Evolutionary conservation across 306 rosid species (phyloP), one percentile per base, ranked within the genome.

Genomic region (Vigna reflexopilosa): DNA sequence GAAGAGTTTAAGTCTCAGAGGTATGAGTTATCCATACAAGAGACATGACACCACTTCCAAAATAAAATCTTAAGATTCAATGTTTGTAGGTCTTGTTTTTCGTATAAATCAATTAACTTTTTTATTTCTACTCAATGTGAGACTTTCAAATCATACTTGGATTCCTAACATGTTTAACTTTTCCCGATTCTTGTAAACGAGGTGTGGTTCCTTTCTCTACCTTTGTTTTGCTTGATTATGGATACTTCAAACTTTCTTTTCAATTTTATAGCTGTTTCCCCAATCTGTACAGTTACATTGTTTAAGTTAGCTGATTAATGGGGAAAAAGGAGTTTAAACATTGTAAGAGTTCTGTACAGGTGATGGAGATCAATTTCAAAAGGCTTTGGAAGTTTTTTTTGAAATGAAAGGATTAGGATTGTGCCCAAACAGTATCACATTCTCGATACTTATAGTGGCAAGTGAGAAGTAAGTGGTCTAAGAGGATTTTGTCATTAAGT

Each of bases 321-420:
- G 64, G 52, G 44, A 67, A 75, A 70, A 50, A 79, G 74, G 75
- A 67, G 16, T 75, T 50, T 58, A 30, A 80, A 40, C 69, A 47
- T 59, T 67, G 30, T 52, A 57, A 49, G 84, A 77, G 68, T 83
- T 87, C 82, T 24, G 50, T 84, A 71, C 88, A 95, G 98, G 98
- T 83, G 89, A 93, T 20, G 98, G 98, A 63, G 89, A 91, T 82
- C 96, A 92, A 77, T 86, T 95, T 71, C 91, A 82, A 56, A 91
- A 85, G 83, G 98, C 98, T 73, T 79, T 93, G 90, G 93, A 92
- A 66, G 88, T 91, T 85, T 86, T 91, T 61, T 88, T 78, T 3
- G 96, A 93, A 86, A 91, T 95, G 97, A 92, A 89, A 85, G 87
- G 79, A 63, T 81, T 89, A 58, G 97, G 96, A 70, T 77, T 95